Conservation (phyloP, 495 filamentous ascomycete species). For the Aspergillus taichungensis region DNA sequence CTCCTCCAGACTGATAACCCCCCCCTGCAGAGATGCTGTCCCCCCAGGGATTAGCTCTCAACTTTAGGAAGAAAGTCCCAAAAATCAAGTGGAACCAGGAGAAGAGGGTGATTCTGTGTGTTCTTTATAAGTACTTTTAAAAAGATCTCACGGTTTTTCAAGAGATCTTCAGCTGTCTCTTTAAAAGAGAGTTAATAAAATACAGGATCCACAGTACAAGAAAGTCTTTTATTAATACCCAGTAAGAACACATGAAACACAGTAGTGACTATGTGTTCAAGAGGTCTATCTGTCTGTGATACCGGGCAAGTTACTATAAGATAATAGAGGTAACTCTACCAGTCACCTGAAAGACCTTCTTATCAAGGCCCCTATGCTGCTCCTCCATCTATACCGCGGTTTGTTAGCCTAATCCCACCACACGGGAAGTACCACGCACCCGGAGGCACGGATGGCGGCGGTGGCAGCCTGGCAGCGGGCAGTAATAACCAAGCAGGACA, state of each 20-base stretch:
- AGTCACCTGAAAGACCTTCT: no score
- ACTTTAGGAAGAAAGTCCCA: neutral
- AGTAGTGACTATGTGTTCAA: slow-evolving; percentile 12
- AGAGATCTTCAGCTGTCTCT: slow-evolving; percentile 19
- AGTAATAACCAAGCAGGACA: no score
- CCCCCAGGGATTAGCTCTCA: neutral
- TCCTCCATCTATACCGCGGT: no score
- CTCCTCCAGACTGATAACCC: no score
- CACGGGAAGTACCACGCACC: no score
- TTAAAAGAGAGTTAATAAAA: slow-evolving; percentile 7
- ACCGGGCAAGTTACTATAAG: no score
- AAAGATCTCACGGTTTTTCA: slow-evolving; percentile 1
- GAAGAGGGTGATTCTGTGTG: slow-evolving; percentile 20
- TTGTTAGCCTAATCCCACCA: no score
- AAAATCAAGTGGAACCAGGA: slow-evolving; percentile 14
- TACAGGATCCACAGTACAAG: slow-evolving; percentile 12
- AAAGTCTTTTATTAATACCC: slow-evolving; percentile 5
- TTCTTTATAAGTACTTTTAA: slow-evolving; percentile 18
- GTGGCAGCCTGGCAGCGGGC: no score
- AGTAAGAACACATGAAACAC: slow-evolving; percentile 16
- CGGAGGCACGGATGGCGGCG: no score
- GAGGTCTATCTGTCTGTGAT: slow-evolving; percentile 14
- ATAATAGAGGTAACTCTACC: no score
- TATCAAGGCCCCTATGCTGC: no score
- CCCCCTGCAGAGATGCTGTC: no score